A percentile compares a stretch with the other conserved stretches of the same genome.
Conservation (phyloP, 495 filamentous ascomycete genomes). For the Aspergillus sclerotioniger region DNA sequence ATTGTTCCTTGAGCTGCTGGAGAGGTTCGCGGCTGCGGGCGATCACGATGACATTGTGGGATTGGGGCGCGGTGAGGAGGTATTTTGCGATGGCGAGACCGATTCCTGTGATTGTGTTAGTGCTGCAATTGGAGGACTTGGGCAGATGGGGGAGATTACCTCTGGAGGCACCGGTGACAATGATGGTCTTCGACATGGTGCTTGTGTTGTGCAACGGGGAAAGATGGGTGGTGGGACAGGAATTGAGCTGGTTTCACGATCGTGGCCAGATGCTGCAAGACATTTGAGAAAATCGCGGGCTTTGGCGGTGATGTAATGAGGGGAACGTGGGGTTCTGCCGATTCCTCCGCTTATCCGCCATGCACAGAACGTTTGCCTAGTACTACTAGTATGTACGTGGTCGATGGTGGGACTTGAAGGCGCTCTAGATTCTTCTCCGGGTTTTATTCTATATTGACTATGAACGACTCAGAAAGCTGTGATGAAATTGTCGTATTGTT, state of each 20-base stretch:
- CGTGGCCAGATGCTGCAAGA: background rate
- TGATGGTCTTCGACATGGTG: slow-evolving; percentile 52
- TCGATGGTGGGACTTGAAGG: no score
- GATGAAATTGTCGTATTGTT: no score
- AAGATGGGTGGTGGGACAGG: background rate
- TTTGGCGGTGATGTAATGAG: slow-evolving; percentile 6
- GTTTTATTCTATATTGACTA: no score
- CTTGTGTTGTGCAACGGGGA: background rate
- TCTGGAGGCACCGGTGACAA: slow-evolving; percentile 63
- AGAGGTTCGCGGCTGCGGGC: slow-evolving; percentile 69
- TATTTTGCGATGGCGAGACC: slow-evolving; percentile 74
- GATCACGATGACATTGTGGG: slow-evolving; percentile 71
- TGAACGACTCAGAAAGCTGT: no score
- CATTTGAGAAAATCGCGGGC: background rate
- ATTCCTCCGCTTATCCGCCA: background rate
- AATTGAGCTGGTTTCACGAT: background rate
- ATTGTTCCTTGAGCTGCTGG: slow-evolving; percentile 61
- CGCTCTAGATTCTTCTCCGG: no score
- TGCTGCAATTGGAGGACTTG: slow-evolving; percentile 2
- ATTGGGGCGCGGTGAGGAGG: slow-evolving; percentile 58
- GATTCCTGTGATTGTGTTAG: slow-evolving; percentile 58
- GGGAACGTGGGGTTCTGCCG: slow-evolving; percentile 5
- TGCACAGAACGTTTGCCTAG: no score
- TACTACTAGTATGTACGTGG: no score
- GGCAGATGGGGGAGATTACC: slow-evolving; percentile 35